A percentile compares a stretch with the other conserved stretches of the same genome.
Evolutionary conservation across 768 basidiomycete genomes (phyloP).

Genomic region (Termitomyces sp.): DNA sequence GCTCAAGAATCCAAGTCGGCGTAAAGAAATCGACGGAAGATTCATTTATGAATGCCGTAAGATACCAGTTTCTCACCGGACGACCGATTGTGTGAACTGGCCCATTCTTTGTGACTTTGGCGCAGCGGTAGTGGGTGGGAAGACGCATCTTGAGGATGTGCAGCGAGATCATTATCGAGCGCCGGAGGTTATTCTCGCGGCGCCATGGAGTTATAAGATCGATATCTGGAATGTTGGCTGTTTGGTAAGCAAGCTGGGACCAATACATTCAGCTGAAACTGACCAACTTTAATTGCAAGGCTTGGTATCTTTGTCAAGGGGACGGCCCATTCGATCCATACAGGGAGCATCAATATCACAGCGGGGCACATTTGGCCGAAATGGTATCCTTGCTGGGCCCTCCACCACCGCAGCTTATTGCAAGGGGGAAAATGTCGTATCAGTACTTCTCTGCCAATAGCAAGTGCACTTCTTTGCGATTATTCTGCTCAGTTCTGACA

Average conservation of each 20-base stretch:
- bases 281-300: not conserved
- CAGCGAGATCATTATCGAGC: not conserved
- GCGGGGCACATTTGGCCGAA: not conserved
- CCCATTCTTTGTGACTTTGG: slow-evolving; percentile 22
- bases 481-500: not conserved
- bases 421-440: no score
- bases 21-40: slow-evolving; percentile 13
- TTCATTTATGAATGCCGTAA: slow-evolving; percentile 14
- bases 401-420: not conserved
- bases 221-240: not conserved
- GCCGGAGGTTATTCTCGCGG: not conserved
- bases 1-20: slow-evolving; percentile 9
- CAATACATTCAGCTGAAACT: not conserved
- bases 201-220: not conserved
- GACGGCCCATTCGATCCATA: not conserved
- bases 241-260: not conserved
- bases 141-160: not conserved
- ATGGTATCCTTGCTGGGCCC: slow-evolving; percentile 2
- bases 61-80: not conserved
- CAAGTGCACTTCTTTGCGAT: not conserved
- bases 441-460: not conserved
- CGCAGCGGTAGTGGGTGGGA: slow-evolving; percentile 13
- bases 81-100: slow-evolving; percentile 1
- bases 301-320: not conserved
- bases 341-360: no score